phyloP scores from a whole-genome alignment of 345 rosid species.

The Citrus inodora region DNA sequence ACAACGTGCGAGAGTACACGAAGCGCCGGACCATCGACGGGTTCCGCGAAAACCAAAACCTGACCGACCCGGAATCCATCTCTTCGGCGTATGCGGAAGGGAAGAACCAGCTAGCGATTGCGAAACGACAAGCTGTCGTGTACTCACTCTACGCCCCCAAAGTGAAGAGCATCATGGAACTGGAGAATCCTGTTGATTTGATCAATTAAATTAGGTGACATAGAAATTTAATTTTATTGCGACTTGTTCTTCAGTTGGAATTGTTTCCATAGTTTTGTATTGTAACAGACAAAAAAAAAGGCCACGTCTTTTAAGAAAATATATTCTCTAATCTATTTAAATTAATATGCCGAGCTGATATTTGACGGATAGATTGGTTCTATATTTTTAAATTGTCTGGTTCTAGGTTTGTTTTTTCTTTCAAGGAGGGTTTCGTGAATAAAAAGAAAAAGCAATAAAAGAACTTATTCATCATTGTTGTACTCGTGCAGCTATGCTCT shows the following conservation, averaged over 20 bases:
- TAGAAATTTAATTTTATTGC: neutral
- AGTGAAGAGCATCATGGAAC: constrained; percentile 79
- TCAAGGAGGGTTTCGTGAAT: neutral
- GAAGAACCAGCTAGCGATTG: constrained; percentile 59
- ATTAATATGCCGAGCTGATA: neutral
- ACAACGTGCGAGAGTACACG: constrained; percentile 76
- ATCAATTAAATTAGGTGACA: neutral
- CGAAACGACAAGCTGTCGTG: constrained; percentile 57
- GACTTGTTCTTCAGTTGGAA: neutral
- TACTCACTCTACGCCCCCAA: constrained; percentile 72
- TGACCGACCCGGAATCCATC: constrained; percentile 43
- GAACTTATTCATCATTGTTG: too few relatives aligned
- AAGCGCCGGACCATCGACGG: constrained; percentile 73
- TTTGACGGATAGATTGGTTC: too few relatives aligned
- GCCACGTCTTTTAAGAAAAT: neutral
- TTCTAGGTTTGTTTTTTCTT: too few relatives aligned
- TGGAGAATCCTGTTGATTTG: neutral
- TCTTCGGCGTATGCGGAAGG: constrained; percentile 56
- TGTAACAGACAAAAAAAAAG: neutral
- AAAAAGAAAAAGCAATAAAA: neutral
- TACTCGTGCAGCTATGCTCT: neutral
- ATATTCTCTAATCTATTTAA: too few relatives aligned
- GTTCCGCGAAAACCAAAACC: constrained; percentile 49
- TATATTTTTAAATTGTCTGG: too few relatives aligned
- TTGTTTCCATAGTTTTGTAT: neutral